Conservation (phyloP, 2,329 filamentous ascomycete genomes). For the Xylariales sp. region DNA sequence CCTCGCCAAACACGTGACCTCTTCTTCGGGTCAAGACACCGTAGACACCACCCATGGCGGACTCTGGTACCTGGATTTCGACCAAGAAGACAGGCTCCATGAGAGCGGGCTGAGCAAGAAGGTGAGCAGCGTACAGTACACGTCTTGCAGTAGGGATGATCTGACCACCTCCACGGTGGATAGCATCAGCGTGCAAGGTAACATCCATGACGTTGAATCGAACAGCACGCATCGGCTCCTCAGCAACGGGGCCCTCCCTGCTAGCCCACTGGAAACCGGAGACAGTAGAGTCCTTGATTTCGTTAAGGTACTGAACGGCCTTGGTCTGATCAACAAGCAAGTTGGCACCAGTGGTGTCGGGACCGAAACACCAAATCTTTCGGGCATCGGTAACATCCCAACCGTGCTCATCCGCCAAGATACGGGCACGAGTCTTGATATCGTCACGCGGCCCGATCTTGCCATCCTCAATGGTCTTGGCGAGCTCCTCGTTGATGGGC, state of each 20-base stretch:
- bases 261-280: conserved; percentile 99
- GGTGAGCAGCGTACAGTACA: conserved; percentile 89
- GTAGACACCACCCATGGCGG: conserved; percentile 99
- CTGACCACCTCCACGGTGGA: conserved; percentile 99
- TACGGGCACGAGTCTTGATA: conserved; percentile 96
- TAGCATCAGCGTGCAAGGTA: conserved; percentile 98
- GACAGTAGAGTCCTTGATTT: conserved; percentile 99
- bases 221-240: conserved; percentile 95
- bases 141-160: conserved; percentile 97
- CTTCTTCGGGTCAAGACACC: conserved; percentile 94
- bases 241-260: conserved; percentile 92
- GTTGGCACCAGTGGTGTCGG: conserved; percentile 96
- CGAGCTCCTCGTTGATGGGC: conserved; percentile 88
- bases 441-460: conserved; percentile 95
- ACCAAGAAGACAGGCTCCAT: conserved; percentile 98
- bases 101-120: conserved; percentile 86
- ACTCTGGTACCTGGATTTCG: conserved; percentile 98
- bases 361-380: conserved; percentile 99
- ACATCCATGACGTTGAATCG: conserved; percentile 99
- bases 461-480: conserved; percentile 83
- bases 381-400: conserved; percentile 99
- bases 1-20: conserved; percentile 98
- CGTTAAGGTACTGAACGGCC: conserved; percentile 99
- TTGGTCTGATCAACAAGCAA: conserved; percentile 99
- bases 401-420: conserved; percentile 92